A percentile compares a stretch with the other conserved stretches of the same genome.
phyloP scores from a whole-genome alignment of 495 filamentous ascomycete species.

The Aeminium ludgeri region DNA sequence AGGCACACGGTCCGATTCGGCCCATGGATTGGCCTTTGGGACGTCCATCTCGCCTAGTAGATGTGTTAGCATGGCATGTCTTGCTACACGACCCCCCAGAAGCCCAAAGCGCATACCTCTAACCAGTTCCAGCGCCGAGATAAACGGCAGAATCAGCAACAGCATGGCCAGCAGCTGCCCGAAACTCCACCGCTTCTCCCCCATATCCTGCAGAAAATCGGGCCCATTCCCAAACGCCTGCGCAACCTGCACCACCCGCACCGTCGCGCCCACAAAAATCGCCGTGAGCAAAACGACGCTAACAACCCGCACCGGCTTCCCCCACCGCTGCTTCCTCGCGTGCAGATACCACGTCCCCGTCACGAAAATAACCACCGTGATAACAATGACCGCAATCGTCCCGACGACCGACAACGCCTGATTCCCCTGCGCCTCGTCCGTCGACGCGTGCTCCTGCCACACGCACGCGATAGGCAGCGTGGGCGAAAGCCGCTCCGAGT shows the following conservation, averaged over 20 bases:
- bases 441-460: conserved; percentile 22
- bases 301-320: conserved; percentile 29
- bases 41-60: not conserved
- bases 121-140: conserved; percentile 37
- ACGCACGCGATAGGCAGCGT: conserved; percentile 37
- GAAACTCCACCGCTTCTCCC: conserved; percentile 41
- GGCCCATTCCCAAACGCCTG: conserved; percentile 35
- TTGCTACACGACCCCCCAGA: not conserved
- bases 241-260: conserved; percentile 32
- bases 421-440: conserved; percentile 17
- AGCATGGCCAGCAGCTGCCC: conserved; percentile 38
- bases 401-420: conserved; percentile 30
- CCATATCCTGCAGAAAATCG: conserved; percentile 27
- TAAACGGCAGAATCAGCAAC: conserved; percentile 36
- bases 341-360: conserved; percentile 41
- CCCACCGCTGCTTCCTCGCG: conserved; percentile 28
- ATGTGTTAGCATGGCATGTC: not conserved
- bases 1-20: no score
- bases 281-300: conserved; percentile 33
- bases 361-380: conserved; percentile 33
- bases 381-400: conserved; percentile 36
- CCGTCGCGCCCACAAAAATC: conserved; percentile 33
- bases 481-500: conserved; percentile 29
- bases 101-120: conserved; percentile 28
- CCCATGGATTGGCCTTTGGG: no score